Percentiles rank a stretch among this genome's conserved stretches.
Evolutionary conservation across 768 basidiomycete genomes (phyloP).

Genomic region (Pleurotus salmoneostramineus): DNA sequence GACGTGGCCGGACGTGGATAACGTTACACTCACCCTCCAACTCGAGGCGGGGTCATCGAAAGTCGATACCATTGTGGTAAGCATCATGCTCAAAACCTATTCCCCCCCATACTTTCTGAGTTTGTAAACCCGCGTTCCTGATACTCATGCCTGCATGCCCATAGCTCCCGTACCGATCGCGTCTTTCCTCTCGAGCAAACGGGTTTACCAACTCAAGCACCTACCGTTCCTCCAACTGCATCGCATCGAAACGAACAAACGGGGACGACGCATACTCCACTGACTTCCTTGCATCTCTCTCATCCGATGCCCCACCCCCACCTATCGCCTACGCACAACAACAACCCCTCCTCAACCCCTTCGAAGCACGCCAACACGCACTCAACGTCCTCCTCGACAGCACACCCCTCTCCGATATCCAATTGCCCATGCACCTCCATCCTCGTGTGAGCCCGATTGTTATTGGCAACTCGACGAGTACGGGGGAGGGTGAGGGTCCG

Average conservation of each 20-base stretch:
- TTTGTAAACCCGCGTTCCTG: not conserved
- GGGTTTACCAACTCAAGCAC: slow-evolving; percentile 47
- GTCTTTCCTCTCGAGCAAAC: slow-evolving; percentile 38
- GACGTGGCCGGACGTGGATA: slow-evolving; percentile 46
- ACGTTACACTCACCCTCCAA: slow-evolving; percentile 43
- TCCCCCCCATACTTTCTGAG: no score
- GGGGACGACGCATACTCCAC: slow-evolving; percentile 31
- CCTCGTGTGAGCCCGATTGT: slow-evolving; percentile 33
- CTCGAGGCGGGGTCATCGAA: slow-evolving; percentile 23
- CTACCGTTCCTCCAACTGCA: slow-evolving; percentile 50
- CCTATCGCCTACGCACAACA: slow-evolving; percentile 36
- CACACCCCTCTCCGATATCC: slow-evolving; percentile 36
- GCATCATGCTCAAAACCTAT: slow-evolving; percentile 10
- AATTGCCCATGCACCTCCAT: slow-evolving; percentile 32
- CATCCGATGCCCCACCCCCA: slow-evolving; percentile 19
- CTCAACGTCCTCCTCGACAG: slow-evolving; percentile 49
- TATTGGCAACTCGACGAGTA: slow-evolving; percentile 38
- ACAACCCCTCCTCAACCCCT: slow-evolving; percentile 27
- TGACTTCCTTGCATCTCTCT: not conserved
- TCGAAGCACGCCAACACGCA: slow-evolving; percentile 26
- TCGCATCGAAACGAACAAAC: slow-evolving; percentile 45
- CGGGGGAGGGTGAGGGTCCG: not conserved
- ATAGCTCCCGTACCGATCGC: slow-evolving; percentile 56
- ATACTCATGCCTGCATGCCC: not conserved
- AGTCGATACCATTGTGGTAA: slow-evolving; percentile 42